Evolutionary conservation across 106 monocot species (phyloP), one percentile per base, ranked within the genome.

Genomic region (Agapanthus africanus): DNA sequence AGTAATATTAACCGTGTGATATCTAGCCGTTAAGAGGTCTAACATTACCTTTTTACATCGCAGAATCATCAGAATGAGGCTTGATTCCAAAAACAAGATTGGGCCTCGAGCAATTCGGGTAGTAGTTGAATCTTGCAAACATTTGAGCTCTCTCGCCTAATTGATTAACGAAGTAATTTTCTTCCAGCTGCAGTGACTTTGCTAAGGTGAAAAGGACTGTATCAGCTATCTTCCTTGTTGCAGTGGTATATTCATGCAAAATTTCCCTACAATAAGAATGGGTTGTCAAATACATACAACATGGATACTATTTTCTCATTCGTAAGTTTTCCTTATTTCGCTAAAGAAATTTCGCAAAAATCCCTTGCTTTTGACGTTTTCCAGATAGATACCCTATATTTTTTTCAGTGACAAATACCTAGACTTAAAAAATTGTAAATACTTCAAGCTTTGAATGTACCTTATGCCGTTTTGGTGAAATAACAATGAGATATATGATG

Each of bases 51-150:
- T 79, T 66, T 14, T 82, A 82, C 38, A 86, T 30, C 6, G 42
- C 71, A 0, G 86, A 79, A 52, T 51, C 76, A 70, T 86, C 86
- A 19, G 78, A 71, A 42, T 86, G 82, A 70, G 86, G 73, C 40
- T 82, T 86, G 30, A 86, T 23, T n/a, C 86, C 86, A 64, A 62
- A 70, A 4, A 86, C 86, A 4, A 70, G 68, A 63, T 86, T 78
- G 13, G 82, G 78, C 49, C 42, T 75, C 23, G 73, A 47, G 60
- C 86, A 82, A 52, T 7, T 19, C 9, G 86, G 86, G 51, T 86
- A 86, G 51, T 79, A 79, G 69, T 49, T 86, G 42, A 86, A 86
- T 46, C 86, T 78, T 46, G 73, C 78, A 65, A 46, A 76, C 6
- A 72, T 57, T n/a, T 28, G 4, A 40, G 67, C 74, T 63, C 38